Evolutionary conservation across 176 grass and related monocot genomes (phyloP).

Genomic region (Poa pratensis): DNA sequence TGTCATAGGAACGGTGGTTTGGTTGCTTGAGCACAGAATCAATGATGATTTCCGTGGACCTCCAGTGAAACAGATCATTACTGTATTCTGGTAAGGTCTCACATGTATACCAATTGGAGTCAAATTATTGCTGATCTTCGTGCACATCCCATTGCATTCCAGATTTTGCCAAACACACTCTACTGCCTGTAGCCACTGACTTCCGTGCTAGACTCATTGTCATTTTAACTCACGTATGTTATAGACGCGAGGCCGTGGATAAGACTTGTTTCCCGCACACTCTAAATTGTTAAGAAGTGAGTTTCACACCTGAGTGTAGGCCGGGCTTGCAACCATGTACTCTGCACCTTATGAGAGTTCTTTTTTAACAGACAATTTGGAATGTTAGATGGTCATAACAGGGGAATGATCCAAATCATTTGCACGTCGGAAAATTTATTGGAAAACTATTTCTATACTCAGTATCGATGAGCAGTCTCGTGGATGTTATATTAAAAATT

Average conservation of each 20-base stretch:
- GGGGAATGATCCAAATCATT: constrained; percentile 21
- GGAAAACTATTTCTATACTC: background rate
- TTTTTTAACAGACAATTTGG: background rate
- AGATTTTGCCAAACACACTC: constrained; percentile 12
- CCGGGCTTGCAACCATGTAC: background rate
- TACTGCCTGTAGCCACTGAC: background rate
- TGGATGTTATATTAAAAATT: background rate
- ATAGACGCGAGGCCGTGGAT: background rate
- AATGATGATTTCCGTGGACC: constrained; percentile 93
- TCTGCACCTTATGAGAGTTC: background rate
- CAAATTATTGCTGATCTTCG: background rate
- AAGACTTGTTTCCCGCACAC: background rate
- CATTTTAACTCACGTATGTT: background rate
- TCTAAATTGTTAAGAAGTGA: background rate
- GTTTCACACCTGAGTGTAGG: background rate
- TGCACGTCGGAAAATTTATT: background rate
- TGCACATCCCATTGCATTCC: background rate
- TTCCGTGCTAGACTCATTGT: background rate
- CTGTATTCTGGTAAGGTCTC: constrained; percentile 75
- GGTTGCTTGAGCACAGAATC: constrained; percentile 85
- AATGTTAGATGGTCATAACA: background rate
- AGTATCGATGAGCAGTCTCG: background rate
- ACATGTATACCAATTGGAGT: background rate
- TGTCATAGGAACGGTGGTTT: constrained; percentile 73
- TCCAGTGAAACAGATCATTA: constrained; percentile 67